Evolutionary conservation across 768 basidiomycete species (phyloP).

Genomic region (Podaxis sp.): DNA sequence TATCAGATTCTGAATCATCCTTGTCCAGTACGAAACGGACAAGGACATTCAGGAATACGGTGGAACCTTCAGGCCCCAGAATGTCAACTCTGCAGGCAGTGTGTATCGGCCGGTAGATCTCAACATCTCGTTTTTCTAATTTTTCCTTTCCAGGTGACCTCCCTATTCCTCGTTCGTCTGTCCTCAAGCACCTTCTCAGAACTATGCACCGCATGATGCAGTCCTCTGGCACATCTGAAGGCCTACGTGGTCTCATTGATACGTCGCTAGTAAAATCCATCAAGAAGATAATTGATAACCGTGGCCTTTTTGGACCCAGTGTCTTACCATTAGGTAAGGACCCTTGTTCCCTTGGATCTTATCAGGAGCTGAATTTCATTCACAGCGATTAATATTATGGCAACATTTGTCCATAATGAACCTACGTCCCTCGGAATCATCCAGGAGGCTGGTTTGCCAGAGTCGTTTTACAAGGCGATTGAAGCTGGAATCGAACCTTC

Average conservation of each 20-base stretch:
- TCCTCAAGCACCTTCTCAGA: conserved; percentile 88
- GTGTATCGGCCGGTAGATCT: conserved; percentile 10
- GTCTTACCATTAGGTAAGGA: conserved; percentile 80
- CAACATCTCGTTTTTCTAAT: background rate
- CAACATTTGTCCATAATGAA: conserved; percentile 97
- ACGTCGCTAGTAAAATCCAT: conserved; percentile 80
- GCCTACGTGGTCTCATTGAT: conserved; percentile 92
- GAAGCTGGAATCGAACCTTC: conserved; percentile 84
- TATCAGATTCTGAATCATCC: conserved; percentile 10
- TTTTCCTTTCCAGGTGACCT: conserved; percentile 53
- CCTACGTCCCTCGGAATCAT: conserved; percentile 91
- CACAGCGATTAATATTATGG: conserved; percentile 90
- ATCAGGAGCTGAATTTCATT: conserved; percentile 1
- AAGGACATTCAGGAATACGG: conserved; percentile 59
- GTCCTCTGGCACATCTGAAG: conserved; percentile 90
- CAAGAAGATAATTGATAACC: conserved; percentile 84
- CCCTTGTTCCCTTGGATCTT: background rate
- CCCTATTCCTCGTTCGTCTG: conserved; percentile 70
- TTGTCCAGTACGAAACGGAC: conserved; percentile 63
- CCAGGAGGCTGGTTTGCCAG: conserved; percentile 89
- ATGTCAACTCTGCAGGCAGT: conserved; percentile 23
- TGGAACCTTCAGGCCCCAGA: conserved; percentile 22
- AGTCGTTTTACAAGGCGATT: conserved; percentile 83
- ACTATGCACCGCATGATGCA: conserved; percentile 98
- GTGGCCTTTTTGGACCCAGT: conserved; percentile 82